Evolutionary conservation across 1,139 yeast species (phyloP).

Genomic region (Sugiyamaella castrensis): DNA sequence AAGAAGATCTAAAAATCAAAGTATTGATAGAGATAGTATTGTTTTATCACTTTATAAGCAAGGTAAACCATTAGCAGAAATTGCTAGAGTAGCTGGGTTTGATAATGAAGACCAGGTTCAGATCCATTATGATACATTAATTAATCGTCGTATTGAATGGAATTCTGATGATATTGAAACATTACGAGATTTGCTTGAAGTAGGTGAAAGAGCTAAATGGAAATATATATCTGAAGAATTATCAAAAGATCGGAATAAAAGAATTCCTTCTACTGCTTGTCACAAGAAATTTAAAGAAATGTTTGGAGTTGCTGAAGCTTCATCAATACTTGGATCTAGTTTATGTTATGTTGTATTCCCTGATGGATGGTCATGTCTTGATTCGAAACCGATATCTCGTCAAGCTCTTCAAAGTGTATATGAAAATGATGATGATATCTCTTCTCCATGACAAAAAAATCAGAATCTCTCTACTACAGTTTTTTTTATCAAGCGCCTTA

Average conservation of each 20-base stretch:
- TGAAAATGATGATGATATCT: constrained; percentile 10
- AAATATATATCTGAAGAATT: constrained; percentile 40
- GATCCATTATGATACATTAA: constrained; percentile 17
- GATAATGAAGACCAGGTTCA: constrained; percentile 22
- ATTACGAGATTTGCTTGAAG: constrained; percentile 37
- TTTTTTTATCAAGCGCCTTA: not conserved
- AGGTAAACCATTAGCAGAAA: constrained; percentile 26
- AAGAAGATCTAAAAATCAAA: constrained; percentile 14
- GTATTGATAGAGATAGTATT: constrained; percentile 22
- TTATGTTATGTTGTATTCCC: constrained; percentile 42
- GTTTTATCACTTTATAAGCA: constrained; percentile 23
- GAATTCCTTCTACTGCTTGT: constrained; percentile 44
- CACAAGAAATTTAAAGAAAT: constrained; percentile 42
- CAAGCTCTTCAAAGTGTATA: constrained; percentile 15
- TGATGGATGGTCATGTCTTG: constrained; percentile 40
- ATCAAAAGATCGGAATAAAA: constrained; percentile 32
- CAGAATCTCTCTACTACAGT: not conserved
- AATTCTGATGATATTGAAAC: constrained; percentile 37
- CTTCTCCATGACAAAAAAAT: no score
- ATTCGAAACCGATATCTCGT: constrained; percentile 16
- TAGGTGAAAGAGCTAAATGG: constrained; percentile 45
- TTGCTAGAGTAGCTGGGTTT: constrained; percentile 22
- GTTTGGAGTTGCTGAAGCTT: constrained; percentile 43
- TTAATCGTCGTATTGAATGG: constrained; percentile 30
- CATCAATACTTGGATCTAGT: constrained; percentile 40